Base-by-base conservation (phyloP, 1,139 yeast species). In the Lodderomyces elongisporus region DNA sequence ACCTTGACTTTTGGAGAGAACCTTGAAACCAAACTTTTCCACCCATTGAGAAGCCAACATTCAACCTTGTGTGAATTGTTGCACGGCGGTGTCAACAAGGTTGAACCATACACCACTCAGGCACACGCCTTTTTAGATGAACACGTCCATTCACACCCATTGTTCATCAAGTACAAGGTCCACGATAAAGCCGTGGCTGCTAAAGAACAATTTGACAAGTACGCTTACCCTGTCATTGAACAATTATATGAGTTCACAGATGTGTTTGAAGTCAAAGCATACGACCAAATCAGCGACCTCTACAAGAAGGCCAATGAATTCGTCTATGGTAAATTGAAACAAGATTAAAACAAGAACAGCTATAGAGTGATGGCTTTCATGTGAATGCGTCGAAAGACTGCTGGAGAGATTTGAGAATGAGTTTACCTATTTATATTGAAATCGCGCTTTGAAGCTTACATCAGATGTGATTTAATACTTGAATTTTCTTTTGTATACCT, bases 21-120 rank as follows among this genome's bases (percentile, higher is more conserved):
- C 36, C 54, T 50, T 22, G 51, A 51, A 38, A 49, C 56, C 33
- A 32, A 42, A 14, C 54, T 62, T 32, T 50, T 63, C 45, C 71
- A 66, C 44, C 74, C 74, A 33, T 58, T 66, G 41, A 70, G 65
- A 45, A 51, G 50, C 17, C 44, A 41, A 44, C 52, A 52, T 33
- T 36, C 39, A 12, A 31, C 30, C n/a, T 49, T 63, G 30, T 68
- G 74, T 51, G 61, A 53, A 24, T 56, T 48, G 2, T 59, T 67
- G 44, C 47, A 53, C 44, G 47, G 47, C 31, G 66, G 64, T 17
- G 52, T 56, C 31, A 41, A 43, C 25, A 52, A 45, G 37, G 52
- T 56, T 12, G 46, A 52, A 36, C 74, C 74, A 24, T 66, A 65
- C 43, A 41, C 53, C 27, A 41, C 44, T 27, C 36, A 49, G 32